phyloP scores from a whole-genome alignment of 768 basidiomycete genomes.

The Hygrophoropsis aurantiaca region DNA sequence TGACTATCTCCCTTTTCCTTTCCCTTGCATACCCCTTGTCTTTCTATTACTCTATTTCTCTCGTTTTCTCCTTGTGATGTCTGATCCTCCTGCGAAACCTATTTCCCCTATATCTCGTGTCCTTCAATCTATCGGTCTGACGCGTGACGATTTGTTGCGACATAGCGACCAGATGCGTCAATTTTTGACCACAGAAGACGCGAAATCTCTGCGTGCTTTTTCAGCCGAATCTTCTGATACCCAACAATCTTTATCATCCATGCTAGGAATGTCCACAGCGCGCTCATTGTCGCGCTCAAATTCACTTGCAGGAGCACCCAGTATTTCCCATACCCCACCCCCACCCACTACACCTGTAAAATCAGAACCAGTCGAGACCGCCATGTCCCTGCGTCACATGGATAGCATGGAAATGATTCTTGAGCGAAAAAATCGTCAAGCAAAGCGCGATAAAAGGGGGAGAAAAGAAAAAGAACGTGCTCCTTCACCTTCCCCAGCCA shows the following conservation, averaged over 20 bases:
- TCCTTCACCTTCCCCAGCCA: conserved; percentile 53
- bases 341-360: conserved; percentile 62
- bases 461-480: conserved; percentile 50
- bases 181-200: conserved; percentile 61
- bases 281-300: conserved; percentile 40
- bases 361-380: conserved; percentile 53
- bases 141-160: conserved; percentile 69
- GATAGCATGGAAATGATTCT: conserved; percentile 79
- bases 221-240: conserved; percentile 32
- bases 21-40: conserved; percentile 1
- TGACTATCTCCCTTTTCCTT: background rate
- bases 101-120: conserved; percentile 73
- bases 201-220: conserved; percentile 44
- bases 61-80: conserved; percentile 14
- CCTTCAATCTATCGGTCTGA: conserved; percentile 69
- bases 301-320: conserved; percentile 52
- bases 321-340: conserved; percentile 33
- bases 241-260: conserved; percentile 38
- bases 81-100: conserved; percentile 24
- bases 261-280: conserved; percentile 40
- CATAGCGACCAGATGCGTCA: conserved; percentile 81
- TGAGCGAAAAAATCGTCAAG: conserved; percentile 64
- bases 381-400: conserved; percentile 53
- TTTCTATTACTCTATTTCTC: background rate
- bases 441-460: conserved; percentile 47